Percentiles rank a stretch among this genome's conserved stretches.
Conservation (phyloP, 2,329 filamentous ascomycete species). For the Phyllosticta citribraziliensis region DNA sequence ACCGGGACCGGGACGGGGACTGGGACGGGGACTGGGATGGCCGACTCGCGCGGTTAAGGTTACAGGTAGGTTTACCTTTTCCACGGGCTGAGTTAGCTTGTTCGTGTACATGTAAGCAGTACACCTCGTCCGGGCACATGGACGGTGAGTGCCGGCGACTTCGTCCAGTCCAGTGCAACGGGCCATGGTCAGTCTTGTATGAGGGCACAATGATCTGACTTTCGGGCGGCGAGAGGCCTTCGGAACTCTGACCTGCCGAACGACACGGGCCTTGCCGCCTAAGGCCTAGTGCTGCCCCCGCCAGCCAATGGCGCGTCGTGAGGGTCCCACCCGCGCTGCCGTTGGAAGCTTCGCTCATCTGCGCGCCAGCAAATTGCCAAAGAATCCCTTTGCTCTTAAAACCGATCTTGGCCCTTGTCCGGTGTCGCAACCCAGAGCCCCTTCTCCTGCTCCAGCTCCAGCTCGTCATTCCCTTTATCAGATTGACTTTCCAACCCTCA, state of each 20-base stretch:
- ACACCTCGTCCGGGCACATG: neutral
- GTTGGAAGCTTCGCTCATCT: neutral
- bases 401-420: neutral
- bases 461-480: neutral
- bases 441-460: neutral
- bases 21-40: too few relatives aligned
- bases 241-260: neutral
- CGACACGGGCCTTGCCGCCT: neutral
- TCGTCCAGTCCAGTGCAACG: neutral
- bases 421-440: neutral
- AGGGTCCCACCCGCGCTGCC: neutral
- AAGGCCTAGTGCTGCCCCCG: neutral
- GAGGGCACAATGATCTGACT: neutral
- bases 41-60: neutral
- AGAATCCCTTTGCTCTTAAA: neutral
- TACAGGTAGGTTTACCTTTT: too few relatives aligned
- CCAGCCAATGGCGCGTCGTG: neutral
- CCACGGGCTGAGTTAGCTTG: too few relatives aligned
- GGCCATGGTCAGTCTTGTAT: neutral
- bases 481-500: too few relatives aligned
- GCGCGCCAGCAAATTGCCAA: neutral
- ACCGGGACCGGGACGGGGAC: too few relatives aligned
- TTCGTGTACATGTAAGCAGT: too few relatives aligned
- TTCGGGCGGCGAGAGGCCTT: neutral
- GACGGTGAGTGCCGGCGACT: too few relatives aligned